Evolutionary conservation across 495 filamentous ascomycete species (phyloP).

Genomic region (Penicillium atrosanguineum): DNA sequence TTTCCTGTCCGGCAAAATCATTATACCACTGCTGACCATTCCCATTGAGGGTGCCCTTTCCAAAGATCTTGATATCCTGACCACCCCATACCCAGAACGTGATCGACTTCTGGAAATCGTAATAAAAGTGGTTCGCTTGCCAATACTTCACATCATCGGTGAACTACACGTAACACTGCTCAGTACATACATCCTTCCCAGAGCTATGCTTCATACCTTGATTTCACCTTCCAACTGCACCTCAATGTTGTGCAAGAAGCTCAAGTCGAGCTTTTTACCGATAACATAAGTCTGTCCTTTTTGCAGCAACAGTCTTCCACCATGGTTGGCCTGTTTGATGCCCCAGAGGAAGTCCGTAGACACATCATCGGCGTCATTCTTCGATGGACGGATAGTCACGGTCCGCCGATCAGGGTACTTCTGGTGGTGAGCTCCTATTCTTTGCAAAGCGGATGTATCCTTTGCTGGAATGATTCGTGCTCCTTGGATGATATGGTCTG

Average conservation of each 20-base stretch:
- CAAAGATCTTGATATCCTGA: slow-evolving; percentile 55
- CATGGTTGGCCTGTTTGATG: slow-evolving; percentile 52
- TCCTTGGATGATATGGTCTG: slow-evolving; percentile 22
- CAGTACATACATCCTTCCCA: neutral
- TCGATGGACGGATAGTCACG: slow-evolving; percentile 49
- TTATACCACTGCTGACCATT: slow-evolving; percentile 54
- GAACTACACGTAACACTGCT: slow-evolving; percentile 32
- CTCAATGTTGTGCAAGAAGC: slow-evolving; percentile 54
- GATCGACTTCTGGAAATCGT: slow-evolving; percentile 58
- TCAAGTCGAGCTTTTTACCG: slow-evolving; percentile 55
- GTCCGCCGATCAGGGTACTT: slow-evolving; percentile 41
- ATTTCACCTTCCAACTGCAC: slow-evolving; percentile 56
- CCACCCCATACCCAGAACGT: slow-evolving; percentile 63
- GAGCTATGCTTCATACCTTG: slow-evolving; percentile 22
- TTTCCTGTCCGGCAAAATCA: slow-evolving; percentile 44
- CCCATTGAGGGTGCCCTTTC: slow-evolving; percentile 51
- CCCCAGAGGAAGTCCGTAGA: slow-evolving; percentile 51
- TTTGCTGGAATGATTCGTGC: slow-evolving; percentile 26
- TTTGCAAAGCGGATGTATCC: slow-evolving; percentile 20
- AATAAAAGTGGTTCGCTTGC: slow-evolving; percentile 55
- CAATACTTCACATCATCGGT: slow-evolving; percentile 58
- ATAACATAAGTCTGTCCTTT: slow-evolving; percentile 53
- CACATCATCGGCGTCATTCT: slow-evolving; percentile 52
- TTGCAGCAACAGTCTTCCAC: slow-evolving; percentile 49
- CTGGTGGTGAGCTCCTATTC: slow-evolving; percentile 27